A percentile compares a stretch with the other conserved stretches of the same genome.
phyloP scores from a whole-genome alignment of 768 basidiomycete genomes.

The Leccinum variicolor region DNA sequence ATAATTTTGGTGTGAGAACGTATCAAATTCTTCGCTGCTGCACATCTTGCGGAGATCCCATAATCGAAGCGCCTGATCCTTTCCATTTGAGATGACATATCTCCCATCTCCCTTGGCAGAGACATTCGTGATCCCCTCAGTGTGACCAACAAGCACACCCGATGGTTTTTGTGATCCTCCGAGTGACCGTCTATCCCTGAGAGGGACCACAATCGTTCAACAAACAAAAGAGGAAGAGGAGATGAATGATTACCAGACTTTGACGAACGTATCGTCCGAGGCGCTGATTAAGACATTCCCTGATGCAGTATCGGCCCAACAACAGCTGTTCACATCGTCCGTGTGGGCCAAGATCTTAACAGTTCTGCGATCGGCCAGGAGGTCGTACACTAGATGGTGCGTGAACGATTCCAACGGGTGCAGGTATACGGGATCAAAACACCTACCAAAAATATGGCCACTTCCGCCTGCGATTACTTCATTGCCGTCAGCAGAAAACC shows the following conservation, averaged over 20 bases:
- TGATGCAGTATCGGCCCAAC: slow-evolving; percentile 91
- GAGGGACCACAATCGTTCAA: background rate
- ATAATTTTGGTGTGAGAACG: slow-evolving; percentile 46
- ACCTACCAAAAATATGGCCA: slow-evolving; percentile 70
- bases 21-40: slow-evolving; percentile 63
- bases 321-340: slow-evolving; percentile 93
- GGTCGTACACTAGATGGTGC: slow-evolving; percentile 73
- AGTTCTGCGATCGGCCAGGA: slow-evolving; percentile 71
- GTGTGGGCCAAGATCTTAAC: slow-evolving; percentile 85
- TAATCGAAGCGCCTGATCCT: slow-evolving; percentile 87
- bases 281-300: slow-evolving; percentile 95
- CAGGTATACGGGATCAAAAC: background rate
- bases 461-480: slow-evolving; percentile 93
- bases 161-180: slow-evolving; percentile 66
- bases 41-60: slow-evolving; percentile 97
- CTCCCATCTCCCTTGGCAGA: slow-evolving; percentile 96
- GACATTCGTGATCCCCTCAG: slow-evolving; percentile 93
- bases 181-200: slow-evolving; percentile 52
- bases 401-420: background rate
- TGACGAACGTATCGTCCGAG: slow-evolving; percentile 91
- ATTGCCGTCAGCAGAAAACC: slow-evolving; percentile 94
- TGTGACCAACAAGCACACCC: slow-evolving; percentile 92
- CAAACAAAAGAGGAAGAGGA: background rate
- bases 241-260: slow-evolving; percentile 74
- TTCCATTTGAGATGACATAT: slow-evolving; percentile 93